Conservation (phyloP, 768 basidiomycete genomes). For the Inosperma sp. region DNA sequence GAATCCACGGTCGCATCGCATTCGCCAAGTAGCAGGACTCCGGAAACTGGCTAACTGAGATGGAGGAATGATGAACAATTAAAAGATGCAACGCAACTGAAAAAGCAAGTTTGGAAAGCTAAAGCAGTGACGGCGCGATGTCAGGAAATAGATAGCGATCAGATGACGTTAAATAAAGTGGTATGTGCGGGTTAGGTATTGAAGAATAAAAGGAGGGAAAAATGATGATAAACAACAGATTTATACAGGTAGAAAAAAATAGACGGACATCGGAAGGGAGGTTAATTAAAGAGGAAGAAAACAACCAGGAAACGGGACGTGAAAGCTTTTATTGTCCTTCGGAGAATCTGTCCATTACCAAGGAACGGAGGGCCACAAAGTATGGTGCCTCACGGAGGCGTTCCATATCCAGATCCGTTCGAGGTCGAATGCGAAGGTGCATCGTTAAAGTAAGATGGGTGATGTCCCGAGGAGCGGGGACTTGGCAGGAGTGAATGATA, state of each 20-base stretch:
- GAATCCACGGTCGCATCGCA: too few relatives aligned
- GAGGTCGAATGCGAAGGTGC: conserved; percentile 37
- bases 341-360: conserved; percentile 8
- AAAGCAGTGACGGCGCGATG: too few relatives aligned
- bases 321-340: conserved; percentile 3
- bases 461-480: conserved; percentile 32
- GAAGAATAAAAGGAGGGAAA: too few relatives aligned
- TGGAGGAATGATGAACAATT: too few relatives aligned
- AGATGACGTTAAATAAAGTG: too few relatives aligned
- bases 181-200: too few relatives aligned
- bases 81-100: too few relatives aligned
- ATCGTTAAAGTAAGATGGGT: conserved; percentile 33
- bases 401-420: conserved; percentile 44
- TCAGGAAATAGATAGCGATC: too few relatives aligned
- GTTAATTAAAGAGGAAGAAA: background rate
- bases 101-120: too few relatives aligned
- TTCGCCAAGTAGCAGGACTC: too few relatives aligned
- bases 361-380: background rate
- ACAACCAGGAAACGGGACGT: background rate
- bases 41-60: too few relatives aligned
- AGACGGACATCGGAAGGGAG: conserved; percentile 3
- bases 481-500: conserved; percentile 36
- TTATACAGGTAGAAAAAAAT: conserved; percentile 5
- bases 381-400: conserved; percentile 33
- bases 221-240: too few relatives aligned